phyloP scores from a whole-genome alignment of 1,139 yeast species.

The Candida albicans region DNA sequence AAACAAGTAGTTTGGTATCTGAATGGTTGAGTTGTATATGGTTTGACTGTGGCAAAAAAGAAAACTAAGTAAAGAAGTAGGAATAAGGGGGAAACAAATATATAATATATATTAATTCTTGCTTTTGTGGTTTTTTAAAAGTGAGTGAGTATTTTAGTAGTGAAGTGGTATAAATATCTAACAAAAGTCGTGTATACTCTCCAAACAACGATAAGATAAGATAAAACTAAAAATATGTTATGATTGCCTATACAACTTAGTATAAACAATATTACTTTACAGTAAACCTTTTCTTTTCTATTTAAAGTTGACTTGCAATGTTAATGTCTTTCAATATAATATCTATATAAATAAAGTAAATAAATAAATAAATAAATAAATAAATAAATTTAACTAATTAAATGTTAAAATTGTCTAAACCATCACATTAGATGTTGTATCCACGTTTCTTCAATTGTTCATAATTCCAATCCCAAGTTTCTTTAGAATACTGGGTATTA shows the following conservation, averaged over 20 bases:
- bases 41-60: neutral
- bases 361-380: no score
- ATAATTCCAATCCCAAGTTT: constrained; percentile 34
- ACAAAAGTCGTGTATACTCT: neutral
- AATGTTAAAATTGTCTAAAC: no score
- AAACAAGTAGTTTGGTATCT: neutral
- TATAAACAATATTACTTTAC: neutral
- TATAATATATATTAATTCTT: neutral
- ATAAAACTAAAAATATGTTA: neutral
- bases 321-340: no score
- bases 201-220: neutral
- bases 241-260: neutral
- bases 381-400: no score
- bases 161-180: no score
- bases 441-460: constrained; percentile 26
- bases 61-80: neutral
- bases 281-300: no score
- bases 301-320: no score
- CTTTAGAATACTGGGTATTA: constrained; percentile 22
- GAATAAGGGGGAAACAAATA: neutral
- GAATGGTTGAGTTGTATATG: neutral
- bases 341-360: no score
- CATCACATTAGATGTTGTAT: constrained; percentile 8
- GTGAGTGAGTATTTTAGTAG: no score
- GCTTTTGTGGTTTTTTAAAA: no score